phyloP scores from a whole-genome alignment of 352 stramenopile genomes.

The Aphanomyces euteiches region DNA sequence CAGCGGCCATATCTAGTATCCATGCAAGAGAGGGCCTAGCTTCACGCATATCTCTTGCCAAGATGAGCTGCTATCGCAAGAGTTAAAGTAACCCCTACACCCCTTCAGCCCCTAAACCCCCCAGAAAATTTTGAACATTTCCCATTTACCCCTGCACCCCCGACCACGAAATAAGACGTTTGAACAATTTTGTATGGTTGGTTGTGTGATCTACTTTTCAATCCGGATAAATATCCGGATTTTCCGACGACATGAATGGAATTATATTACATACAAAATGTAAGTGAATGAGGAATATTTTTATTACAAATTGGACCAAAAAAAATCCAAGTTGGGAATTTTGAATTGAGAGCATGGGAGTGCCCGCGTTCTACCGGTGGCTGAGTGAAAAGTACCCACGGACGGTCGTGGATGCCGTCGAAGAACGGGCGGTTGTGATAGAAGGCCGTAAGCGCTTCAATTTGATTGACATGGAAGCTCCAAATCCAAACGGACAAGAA shows the following conservation, averaged over 20 bases:
- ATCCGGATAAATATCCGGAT: too few species aligned
- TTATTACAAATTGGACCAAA: background rate
- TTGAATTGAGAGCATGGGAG: constrained; percentile 86
- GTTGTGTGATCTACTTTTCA: too few species aligned
- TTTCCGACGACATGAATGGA: background rate
- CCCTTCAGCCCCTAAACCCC: too few species aligned
- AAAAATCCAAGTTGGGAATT: constrained; percentile 13
- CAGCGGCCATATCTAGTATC: too few species aligned
- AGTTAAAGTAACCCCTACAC: too few species aligned
- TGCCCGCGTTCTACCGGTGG: constrained; percentile 99
- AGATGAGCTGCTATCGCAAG: too few species aligned
- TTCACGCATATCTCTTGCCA: too few species aligned
- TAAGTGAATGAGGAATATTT: background rate
- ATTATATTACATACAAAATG: constrained; percentile 6
- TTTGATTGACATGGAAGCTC: constrained; percentile 65
- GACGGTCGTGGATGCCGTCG: constrained; percentile 90
- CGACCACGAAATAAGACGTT: too few species aligned
- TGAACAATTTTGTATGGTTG: too few species aligned
- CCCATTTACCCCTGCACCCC: too few species aligned
- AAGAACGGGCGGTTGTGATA: constrained; percentile 67
- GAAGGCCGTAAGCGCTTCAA: constrained; percentile 79
- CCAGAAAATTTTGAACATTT: too few species aligned
- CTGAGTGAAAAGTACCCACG: constrained; percentile 99
- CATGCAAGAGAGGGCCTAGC: too few species aligned
- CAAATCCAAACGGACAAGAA: constrained; percentile 93